Percentiles rank a stretch among this genome's conserved stretches.
These are phyloP conservation scores for Mercurialis annua DNA, from an alignment of 345 rosid species.

Conservation along the genomic window DNA sequence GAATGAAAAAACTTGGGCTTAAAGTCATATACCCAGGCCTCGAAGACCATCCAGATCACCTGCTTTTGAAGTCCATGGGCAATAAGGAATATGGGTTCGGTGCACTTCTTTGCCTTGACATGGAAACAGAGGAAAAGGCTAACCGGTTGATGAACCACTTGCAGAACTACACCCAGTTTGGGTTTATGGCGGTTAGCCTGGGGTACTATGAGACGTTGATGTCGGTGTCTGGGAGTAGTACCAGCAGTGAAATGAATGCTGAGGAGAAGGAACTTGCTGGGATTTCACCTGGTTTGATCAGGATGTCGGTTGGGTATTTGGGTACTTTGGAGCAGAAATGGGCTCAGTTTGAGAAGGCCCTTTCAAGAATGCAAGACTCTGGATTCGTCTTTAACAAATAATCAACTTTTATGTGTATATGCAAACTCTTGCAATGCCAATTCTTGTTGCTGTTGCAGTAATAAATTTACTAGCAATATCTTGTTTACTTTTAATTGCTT, in stretches of 20 bases:
- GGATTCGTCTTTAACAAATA: constrained; percentile 6
- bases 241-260: constrained; percentile 71
- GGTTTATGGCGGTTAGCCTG: constrained; percentile 95
- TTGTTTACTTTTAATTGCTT: no score
- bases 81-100: constrained; percentile 83
- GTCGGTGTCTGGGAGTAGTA: constrained; percentile 95
- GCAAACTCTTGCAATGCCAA: no score
- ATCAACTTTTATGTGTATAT: neutral
- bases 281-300: constrained; percentile 80
- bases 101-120: constrained; percentile 72
- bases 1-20: constrained; percentile 68
- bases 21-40: constrained; percentile 88
- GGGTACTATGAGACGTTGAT: constrained; percentile 92
- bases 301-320: constrained; percentile 83
- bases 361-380: constrained; percentile 47
- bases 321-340: constrained; percentile 94
- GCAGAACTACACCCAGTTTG: constrained; percentile 77
- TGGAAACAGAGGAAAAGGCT: constrained; percentile 86
- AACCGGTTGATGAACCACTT: constrained; percentile 68
- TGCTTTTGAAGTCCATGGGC: constrained; percentile 50
- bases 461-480: no score
- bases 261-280: constrained; percentile 80
- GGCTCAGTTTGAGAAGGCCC: constrained; percentile 80
- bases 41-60: constrained; percentile 70
- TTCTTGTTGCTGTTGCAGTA: no score